Evolutionary conservation across 169 alveolate genomes (phyloP), one percentile per base, ranked within the genome.

Genomic region (Hepatocystis sp.): DNA sequence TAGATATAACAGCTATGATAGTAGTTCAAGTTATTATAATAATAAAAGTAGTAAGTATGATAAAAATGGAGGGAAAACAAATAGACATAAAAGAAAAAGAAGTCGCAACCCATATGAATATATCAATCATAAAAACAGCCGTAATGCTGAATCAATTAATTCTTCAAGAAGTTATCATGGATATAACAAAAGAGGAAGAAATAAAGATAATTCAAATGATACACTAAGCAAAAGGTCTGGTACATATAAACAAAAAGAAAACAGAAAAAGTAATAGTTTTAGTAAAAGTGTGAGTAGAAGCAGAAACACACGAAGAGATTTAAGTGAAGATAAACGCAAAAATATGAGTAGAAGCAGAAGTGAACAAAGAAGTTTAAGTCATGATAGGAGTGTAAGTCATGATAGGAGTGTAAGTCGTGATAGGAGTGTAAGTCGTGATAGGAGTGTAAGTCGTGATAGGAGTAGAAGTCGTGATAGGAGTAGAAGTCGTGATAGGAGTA

Each of bases 151-250:
- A 71, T 71, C 86, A 1, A 40, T 42, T n/a, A 44, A 40, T 71
- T 58, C 66, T 30, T 52, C 64, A 58, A 67, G 52, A 67, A 58
- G 86, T 58, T 71, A 25, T 71, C 76, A 71, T 42, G 58, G 61
- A 71, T 58, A 19, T 71, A 58, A 58, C 36, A 71, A 42, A 55
- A 68, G 58, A 53, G 58, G 58, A 71, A 71, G 46, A 71, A 58
- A 44, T 56, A 71, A 58, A 25, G 64, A 60, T 15, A 36, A 46
- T 44, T 71, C 76, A 58, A 71, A 76, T 46, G 86, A 58, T 52
- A 40, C 52, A 71, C 46, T 51, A 71, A 71, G 86, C 64, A 66
- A 66, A 47, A n/a, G 21, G 8, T 66, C 84, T 34, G 49, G 65
- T 23, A 27, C 27, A 44, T 27, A 71, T 40, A 8, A 55, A 61